Conservation (phyloP, 805 yeast species). For the Barnettozyma salicaria region DNA sequence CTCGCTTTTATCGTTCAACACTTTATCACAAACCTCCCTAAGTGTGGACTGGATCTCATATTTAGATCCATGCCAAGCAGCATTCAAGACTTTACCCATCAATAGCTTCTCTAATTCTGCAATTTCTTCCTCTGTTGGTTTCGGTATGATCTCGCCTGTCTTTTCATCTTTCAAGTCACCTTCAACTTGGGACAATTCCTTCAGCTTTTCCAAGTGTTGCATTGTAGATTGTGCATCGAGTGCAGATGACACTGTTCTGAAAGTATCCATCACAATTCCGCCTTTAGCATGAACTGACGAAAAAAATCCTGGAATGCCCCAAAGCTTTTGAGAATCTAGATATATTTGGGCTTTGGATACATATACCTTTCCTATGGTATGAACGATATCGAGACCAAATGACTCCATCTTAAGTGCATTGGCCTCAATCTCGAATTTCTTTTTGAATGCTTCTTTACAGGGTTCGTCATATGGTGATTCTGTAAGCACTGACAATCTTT, state of each 20-base stretch:
- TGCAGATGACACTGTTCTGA: constrained; percentile 65
- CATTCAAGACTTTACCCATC: constrained; percentile 74
- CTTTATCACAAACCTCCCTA: constrained; percentile 62
- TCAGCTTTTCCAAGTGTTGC: constrained; percentile 66
- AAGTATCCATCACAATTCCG: constrained; percentile 65
- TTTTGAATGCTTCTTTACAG: constrained; percentile 55
- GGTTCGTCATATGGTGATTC: constrained; percentile 61
- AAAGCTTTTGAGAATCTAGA: constrained; percentile 55
- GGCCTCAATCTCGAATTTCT: constrained; percentile 72
- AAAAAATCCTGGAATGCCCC: constrained; percentile 69
- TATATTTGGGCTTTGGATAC: constrained; percentile 58
- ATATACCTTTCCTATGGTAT: constrained; percentile 67
- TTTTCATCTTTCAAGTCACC: constrained; percentile 39
- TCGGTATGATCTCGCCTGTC: constrained; percentile 49
- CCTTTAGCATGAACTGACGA: constrained; percentile 69
- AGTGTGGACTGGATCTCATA: constrained; percentile 72
- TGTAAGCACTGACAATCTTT: constrained; percentile 46
- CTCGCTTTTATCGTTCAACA: constrained; percentile 53
- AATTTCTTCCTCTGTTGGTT: constrained; percentile 53
- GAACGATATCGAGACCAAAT: constrained; percentile 77
- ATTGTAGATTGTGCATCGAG: constrained; percentile 74
- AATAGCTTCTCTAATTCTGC: constrained; percentile 69
- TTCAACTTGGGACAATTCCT: constrained; percentile 39
- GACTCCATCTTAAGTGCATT: constrained; percentile 77
- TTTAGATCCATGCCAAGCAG: constrained; percentile 81